Base-by-base conservation (phyloP, 2,329 filamentous ascomycete genomes). In the Colletotrichum caudatum region DNA sequence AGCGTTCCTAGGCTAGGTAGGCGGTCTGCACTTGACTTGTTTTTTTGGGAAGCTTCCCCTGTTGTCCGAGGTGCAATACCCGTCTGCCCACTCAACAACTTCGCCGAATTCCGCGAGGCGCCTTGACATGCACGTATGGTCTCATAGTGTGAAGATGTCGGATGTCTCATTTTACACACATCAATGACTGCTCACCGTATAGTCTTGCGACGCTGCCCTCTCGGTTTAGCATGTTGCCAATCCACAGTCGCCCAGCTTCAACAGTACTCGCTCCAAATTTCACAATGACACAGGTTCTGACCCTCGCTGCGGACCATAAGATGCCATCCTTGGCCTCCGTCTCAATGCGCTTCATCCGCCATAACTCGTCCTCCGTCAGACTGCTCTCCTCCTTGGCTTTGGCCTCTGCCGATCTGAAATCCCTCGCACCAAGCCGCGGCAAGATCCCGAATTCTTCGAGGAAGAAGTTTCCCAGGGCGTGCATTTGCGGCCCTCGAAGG, bases 241-340 rank as follows among this genome's bases (percentile, higher is more conserved):
- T 86, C 94, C 95, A 98, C 58, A 88, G 83, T 75, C 93, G 89
- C 5, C 92, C 94, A 35, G 91, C 92, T 80, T 98, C 94, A 33
- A 97, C 92, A 56, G 91, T 92, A 66, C 86, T 87, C 1, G 95
- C 93, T 1, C 93, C 94, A 79, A 98, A 97, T 80, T 98, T 98
- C 75, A 98, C 92, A 35, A 98, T 87, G 4, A 96, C 92, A 77
- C 95, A 97, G 5, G 94, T 92, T 64, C 94, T 88, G 44, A 97
- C 90, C 35, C 87, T 88, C 18, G 94, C 93, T 16, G 93, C 93
- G 35, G 94, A 95, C 94, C 94, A 97, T 4, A 95, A 84, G 4
- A 97, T 81, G 20, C 88, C 88, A 60, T 87, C 84, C 12, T 81
- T 78, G 72, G 82, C 86, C 79, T 96, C 93, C 77, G 85, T 84